Evolutionary conservation across 2,329 filamentous ascomycete genomes (phyloP), one percentile per base, ranked within the genome.

Genomic region (Hypoxylon sp.): DNA sequence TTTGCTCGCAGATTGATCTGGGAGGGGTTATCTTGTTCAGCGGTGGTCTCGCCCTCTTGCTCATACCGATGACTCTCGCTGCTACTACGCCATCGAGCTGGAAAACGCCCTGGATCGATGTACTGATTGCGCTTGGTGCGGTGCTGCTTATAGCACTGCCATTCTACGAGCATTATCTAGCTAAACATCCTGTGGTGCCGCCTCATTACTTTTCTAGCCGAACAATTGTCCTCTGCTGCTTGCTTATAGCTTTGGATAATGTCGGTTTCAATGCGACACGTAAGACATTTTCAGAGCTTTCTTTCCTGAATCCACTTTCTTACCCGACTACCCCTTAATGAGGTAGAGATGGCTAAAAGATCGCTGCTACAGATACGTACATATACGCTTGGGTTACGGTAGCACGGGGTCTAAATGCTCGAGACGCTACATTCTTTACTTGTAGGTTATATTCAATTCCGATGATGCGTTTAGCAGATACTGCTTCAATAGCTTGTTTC

Each of bases 11-110:
- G 30, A 67, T 73, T 26, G 71, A 74, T 38, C 57, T 73, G 2
- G 70, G 70, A 11, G 79, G 79, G 2, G 66, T 76, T 2, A 36
- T 77, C 11, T 66, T 82, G 1, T 73, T 82, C 23, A 73, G 71
- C 13, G 73, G 71, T 21, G 78, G 78, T 0, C 77, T 79, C 49
- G 72, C 75, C 0, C 63, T 78, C 51, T 51, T 80, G 1, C 66
- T 80, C n/a, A 63, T 80, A 1, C 78, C 78, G 0, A 66, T 79
- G 26, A 76, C 75, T 0, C 59, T 81, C 2, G 75, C 76, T 0
- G 68, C 73, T 0, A 73, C 72, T 15, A 70, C 69, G 4, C 62
- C 72, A 2, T 63, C 66, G 16, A 63, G 69, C 37, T 79, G 77
- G 76, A 66, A 63, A 4, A 77, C 76, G 0, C 71, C 72, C 0